phyloP scores from a whole-genome alignment of 2,329 filamentous ascomycete genomes.

The Phaeosphaeria sp. region DNA sequence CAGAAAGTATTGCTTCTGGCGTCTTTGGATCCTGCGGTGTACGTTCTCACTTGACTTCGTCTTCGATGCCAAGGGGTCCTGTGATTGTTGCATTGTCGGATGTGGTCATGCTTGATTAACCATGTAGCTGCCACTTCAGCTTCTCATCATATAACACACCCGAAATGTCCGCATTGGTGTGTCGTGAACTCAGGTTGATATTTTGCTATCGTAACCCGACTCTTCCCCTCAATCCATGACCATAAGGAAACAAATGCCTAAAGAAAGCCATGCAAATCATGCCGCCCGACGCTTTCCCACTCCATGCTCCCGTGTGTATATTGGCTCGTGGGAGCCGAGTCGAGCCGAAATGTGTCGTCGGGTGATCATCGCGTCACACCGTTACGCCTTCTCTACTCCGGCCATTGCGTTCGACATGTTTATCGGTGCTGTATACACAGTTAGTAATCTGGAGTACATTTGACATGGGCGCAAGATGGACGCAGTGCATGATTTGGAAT shows the following conservation, averaged over 20 bases:
- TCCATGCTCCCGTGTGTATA: slow-evolving; percentile 11
- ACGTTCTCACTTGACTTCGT: too few relatives aligned
- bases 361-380: slow-evolving; percentile 38
- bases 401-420: slow-evolving; percentile 31
- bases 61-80: too few relatives aligned
- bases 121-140: not conserved
- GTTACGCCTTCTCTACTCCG: slow-evolving; percentile 38
- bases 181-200: slow-evolving; percentile 32
- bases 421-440: slow-evolving; percentile 40
- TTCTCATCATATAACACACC: not conserved
- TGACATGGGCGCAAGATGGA: not conserved
- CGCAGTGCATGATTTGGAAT: not conserved
- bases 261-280: slow-evolving; percentile 35
- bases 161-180: not conserved
- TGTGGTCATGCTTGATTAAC: too few relatives aligned
- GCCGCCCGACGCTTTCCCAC: slow-evolving; percentile 21
- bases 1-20: not conserved
- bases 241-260: slow-evolving; percentile 19
- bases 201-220: slow-evolving; percentile 32
- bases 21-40: not conserved
- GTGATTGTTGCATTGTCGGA: too few relatives aligned
- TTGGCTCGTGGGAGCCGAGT: slow-evolving; percentile 16
- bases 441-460: slow-evolving; percentile 13
- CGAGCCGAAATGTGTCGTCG: slow-evolving; percentile 30
- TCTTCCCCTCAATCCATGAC: slow-evolving; percentile 19